Evolutionary conservation across 2,329 filamentous ascomycete species (phyloP).

Genomic region (Exophiala phaeomuriformis): DNA sequence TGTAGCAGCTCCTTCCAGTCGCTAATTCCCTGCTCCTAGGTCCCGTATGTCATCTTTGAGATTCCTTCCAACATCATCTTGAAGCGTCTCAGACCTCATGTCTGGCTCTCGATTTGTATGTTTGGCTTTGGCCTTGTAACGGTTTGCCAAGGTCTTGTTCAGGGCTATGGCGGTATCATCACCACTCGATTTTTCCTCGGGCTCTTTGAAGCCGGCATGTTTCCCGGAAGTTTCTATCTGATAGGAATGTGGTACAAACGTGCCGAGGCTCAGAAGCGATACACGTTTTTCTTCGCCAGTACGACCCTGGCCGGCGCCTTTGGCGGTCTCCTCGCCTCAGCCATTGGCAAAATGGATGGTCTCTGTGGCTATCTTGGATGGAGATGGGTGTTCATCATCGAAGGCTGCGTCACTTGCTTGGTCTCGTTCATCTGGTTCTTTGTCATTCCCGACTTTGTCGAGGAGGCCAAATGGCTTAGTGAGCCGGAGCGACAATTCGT

Average conservation of each 20-base stretch:
- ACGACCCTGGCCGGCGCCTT: constrained; percentile 57
- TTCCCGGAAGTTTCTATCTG: constrained; percentile 28
- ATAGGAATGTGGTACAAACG: constrained; percentile 72
- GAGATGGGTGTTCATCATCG: constrained; percentile 51
- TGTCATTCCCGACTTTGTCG: constrained; percentile 65
- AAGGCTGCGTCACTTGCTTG: constrained; percentile 58
- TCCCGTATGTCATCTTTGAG: constrained; percentile 63
- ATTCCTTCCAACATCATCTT: constrained; percentile 67
- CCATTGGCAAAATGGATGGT: constrained; percentile 52
- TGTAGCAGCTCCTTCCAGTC: not conserved
- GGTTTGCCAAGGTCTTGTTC: constrained; percentile 67
- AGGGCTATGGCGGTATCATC: constrained; percentile 69
- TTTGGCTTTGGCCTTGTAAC: constrained; percentile 72
- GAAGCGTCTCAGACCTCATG: constrained; percentile 58
- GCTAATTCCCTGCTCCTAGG: not conserved
- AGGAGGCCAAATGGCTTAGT: constrained; percentile 64
- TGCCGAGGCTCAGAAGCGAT: constrained; percentile 80
- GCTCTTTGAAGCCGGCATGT: constrained; percentile 63
- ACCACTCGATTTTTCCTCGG: constrained; percentile 81
- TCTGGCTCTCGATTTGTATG: constrained; percentile 77
- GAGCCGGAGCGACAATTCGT: constrained; percentile 63
- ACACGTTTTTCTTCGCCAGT: constrained; percentile 79
- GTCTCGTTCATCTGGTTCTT: constrained; percentile 60
- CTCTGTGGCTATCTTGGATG: constrained; percentile 50
- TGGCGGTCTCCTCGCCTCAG: constrained; percentile 54